Evolutionary conservation across 2,329 filamentous ascomycete genomes (phyloP).

Genomic region (Beauveria asiatica): DNA sequence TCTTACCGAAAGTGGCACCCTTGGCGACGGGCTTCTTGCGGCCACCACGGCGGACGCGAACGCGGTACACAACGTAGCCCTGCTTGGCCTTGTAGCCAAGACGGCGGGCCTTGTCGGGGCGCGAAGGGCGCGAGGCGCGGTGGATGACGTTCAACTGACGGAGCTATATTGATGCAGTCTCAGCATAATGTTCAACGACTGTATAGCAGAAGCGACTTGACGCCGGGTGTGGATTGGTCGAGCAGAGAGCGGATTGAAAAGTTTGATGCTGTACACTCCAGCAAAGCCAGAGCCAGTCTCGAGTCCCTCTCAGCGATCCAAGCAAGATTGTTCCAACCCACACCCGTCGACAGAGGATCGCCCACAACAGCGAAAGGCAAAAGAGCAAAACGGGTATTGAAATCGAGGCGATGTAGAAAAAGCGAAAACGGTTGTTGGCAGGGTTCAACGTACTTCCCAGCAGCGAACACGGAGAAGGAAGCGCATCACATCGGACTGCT

Average conservation of each 20-base stretch:
- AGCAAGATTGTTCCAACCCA: not conserved
- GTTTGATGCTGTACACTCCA: not conserved
- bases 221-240: not conserved
- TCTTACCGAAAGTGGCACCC: conserved; percentile 96
- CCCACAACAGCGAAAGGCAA: conserved; percentile 6
- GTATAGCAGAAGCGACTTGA: conserved; percentile 58
- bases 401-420: conserved; percentile 12
- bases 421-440: conserved; percentile 16
- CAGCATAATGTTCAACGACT: conserved; percentile 99
- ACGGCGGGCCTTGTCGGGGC: conserved; percentile 99
- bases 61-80: conserved; percentile 99
- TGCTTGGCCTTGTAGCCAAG: conserved; percentile 99
- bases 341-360: conserved; percentile 10
- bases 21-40: conserved; percentile 94
- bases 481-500: conserved; percentile 99
- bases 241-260: not conserved
- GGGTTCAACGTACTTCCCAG: conserved; percentile 85
- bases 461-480: conserved; percentile 99
- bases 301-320: not conserved
- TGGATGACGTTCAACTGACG: conserved; percentile 99
- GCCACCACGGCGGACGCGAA: conserved; percentile 95
- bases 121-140: conserved; percentile 94
- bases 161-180: conserved; percentile 99
- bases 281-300: not conserved
- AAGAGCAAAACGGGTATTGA: conserved; percentile 1